These are phyloP conservation scores for Tritrichomonas musculus DNA, from an alignment of 208 protist genomes.

Conservation along the genomic window DNA sequence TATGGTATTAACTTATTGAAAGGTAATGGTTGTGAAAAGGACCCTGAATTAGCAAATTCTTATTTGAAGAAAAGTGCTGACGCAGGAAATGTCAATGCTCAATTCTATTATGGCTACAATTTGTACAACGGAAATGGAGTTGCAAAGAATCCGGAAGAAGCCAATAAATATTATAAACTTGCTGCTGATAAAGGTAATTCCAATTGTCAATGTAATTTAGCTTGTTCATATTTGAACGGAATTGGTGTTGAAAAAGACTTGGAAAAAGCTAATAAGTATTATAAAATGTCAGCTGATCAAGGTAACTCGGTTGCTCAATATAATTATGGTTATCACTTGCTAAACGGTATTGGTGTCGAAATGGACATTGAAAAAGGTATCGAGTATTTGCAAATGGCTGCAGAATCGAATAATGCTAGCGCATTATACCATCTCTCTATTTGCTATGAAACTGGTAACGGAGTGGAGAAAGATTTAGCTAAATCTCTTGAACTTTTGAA, in stretches of 20 bases:
- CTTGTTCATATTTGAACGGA: background rate
- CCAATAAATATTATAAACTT: background rate
- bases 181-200: background rate
- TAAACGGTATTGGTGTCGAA: background rate
- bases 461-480: background rate
- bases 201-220: background rate
- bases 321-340: background rate
- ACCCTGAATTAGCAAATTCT: background rate
- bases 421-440: background rate
- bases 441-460: background rate
- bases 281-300: slow-evolving; percentile 21
- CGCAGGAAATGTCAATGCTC: background rate
- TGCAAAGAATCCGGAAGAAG: background rate
- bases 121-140: background rate
- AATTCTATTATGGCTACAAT: background rate
- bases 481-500: background rate
- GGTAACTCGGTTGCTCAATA: background rate
- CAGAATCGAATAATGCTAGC: background rate
- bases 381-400: background rate
- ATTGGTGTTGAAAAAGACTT: background rate
- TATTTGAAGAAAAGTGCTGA: background rate
- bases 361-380: background rate
- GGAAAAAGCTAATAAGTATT: background rate
- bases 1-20: background rate
- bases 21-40: background rate